Base-by-base conservation (phyloP, 306 rosid species). In the Prunus mira region DNA sequence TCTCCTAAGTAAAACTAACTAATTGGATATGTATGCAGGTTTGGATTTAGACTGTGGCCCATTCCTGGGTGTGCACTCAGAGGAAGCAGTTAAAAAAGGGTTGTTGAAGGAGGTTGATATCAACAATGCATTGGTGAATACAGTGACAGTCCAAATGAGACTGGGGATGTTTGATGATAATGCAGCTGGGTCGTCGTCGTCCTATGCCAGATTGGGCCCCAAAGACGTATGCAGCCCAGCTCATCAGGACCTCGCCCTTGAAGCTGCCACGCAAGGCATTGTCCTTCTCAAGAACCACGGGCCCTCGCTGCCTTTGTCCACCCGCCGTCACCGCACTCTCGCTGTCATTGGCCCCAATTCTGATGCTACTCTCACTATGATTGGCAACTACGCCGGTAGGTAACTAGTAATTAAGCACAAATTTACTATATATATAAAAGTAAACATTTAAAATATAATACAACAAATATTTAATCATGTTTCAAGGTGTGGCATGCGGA, bases 301-400 rank as follows among this genome's bases (percentile, higher is more conserved):
- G n/a, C 82, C 85, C 34, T 57, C 82, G 19, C 82, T 94, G 51
- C 98, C 97, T 7, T 80, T 94, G 20, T 91, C 93, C 38, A 13
- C 82, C 5, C 82, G 61, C 3, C 90, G 67, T 15, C 88, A 87
- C 67, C 91, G 63, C 12, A 90, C 85, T 2, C 77, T 94, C 4
- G 98, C 98, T 7, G 89, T 91, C 79, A 89, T 94, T 63, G 98
- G 98, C 65, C 98, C 98, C 38, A 94, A 94, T 68, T 91, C 97
- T 14, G 81, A 88, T 41, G 97, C 71, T 63, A 86, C 88, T 7
- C 72, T 78, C 46, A 82, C 96, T 17, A 94, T 94, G 97, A 86
- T 94, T 1, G 98, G 97, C 18, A 94, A 94, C 55, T 91, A 94
- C 56, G 98, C 96, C 0, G 98, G 98, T 93, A 76, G 43, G 6